Percentiles rank a stretch among this genome's conserved stretches.
phyloP scores from a whole-genome alignment of 2,329 filamentous ascomycete genomes.

The Fusarium beomiforme region DNA sequence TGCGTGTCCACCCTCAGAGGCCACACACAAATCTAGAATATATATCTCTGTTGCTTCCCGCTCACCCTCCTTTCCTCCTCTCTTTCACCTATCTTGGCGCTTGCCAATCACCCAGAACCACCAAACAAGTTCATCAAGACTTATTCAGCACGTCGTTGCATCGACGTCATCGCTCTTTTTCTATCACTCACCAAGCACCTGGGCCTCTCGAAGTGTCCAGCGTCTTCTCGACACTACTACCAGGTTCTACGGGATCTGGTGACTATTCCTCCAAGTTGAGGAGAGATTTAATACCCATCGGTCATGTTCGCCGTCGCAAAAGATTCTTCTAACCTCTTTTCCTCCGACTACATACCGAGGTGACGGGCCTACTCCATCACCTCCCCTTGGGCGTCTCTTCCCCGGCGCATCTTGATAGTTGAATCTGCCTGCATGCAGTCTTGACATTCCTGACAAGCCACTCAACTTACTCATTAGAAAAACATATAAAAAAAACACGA shows the following conservation, averaged over 20 bases:
- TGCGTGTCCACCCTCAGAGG: constrained; percentile 27
- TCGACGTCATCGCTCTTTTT: constrained; percentile 45
- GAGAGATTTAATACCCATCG: constrained; percentile 50
- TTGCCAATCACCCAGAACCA: constrained; percentile 49
- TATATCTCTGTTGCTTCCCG: constrained; percentile 48
- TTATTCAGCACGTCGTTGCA: constrained; percentile 38
- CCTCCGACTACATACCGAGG: constrained; percentile 70
- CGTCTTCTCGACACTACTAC: constrained; percentile 42
- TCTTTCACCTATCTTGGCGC: constrained; percentile 49
- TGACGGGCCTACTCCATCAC: constrained; percentile 62
- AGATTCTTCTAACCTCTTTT: constrained; percentile 64
- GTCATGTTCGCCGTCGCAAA: constrained; percentile 67
- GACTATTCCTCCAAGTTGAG: constrained; percentile 44
- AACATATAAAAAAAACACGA: constrained; percentile 51
- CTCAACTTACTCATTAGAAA: constrained; percentile 30
- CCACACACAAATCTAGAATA: constrained; percentile 45
- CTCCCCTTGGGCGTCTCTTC: constrained; percentile 57
- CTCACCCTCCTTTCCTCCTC: constrained; percentile 42
- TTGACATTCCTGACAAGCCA: constrained; percentile 28
- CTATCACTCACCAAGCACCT: constrained; percentile 24
- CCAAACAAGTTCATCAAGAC: constrained; percentile 25
- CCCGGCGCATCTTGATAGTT: constrained; percentile 38
- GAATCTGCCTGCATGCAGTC: constrained; percentile 38
- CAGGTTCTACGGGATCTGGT: constrained; percentile 46
- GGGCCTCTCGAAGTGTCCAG: constrained; percentile 44